Evolutionary conservation across 2,329 filamentous ascomycete species (phyloP), one percentile per base, ranked within the genome.

Genomic region (Hypoxylon rubiginosum): DNA sequence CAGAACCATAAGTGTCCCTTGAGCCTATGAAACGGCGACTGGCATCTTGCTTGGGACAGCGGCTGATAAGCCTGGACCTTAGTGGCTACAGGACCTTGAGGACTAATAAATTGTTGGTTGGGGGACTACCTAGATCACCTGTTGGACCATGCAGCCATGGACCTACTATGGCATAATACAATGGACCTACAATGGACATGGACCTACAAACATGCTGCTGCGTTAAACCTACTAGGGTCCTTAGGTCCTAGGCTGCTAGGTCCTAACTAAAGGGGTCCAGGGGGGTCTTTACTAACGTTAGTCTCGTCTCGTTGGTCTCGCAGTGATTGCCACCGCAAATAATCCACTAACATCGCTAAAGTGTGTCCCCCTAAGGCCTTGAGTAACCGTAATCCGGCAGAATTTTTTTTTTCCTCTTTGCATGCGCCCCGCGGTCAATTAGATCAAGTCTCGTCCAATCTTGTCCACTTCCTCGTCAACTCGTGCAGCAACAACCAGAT

Each of bases 391-490:
- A 63, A 66, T 57, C 62, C 51, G 64, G 64, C 61, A 67, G 62
- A 66, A 62, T 63, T 68, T 68, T 70, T 62, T 57, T 58, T 58
- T 53, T 49, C n/a, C n/a, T n/a, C n/a, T 58, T 60, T 53, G 49
- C 39, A 43, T 54, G 58, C 58, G 63, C 68, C 66, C 68, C 66
- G 66, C 66, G 66, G 66, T 66, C 55, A 65, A 70, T 63, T 66
- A 50, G 55, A 65, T 60, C 46, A 54, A n/a, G 49, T 19, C 28
- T 58, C 59, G 51, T 68, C 56, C 58, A 66, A 66, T 66, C 58
- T 66, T 58, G 51, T 57, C 62, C 54, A 51, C 46, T 46, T 36
- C 52, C 39, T 60, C 30, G 52, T 67, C n/a, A n/a, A n/a, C n/a
- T n/a, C n/a, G n/a, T n/a, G 64, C 63, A 66, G 59, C 57, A 26